Base-by-base conservation (phyloP, 805 yeast genomes). In the Pichia deserticola region DNA sequence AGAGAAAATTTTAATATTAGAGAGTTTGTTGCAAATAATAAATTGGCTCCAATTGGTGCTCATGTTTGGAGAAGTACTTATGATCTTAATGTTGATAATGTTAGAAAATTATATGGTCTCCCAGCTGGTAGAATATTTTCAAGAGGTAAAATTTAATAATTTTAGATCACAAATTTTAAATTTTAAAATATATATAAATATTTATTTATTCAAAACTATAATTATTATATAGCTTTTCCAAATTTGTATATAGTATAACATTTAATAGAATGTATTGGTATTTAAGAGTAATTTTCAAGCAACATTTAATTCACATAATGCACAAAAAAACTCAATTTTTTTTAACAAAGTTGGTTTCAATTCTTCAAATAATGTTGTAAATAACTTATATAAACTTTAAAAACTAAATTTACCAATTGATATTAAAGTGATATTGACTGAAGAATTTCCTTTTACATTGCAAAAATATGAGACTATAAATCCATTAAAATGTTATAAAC, bases 11-110 rank as follows among this genome's bases (percentile, higher is more conserved):
- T 92, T 62, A 79, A 88, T 59, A 82, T 92, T 54, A 79, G 98
- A 63, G 59, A 61, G 7, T 90, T 89, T 65, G 86, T 74, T 13
- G 72, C 67, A 4, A 54, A 66, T 4, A 63, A 86, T 65, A 63
- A 72, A 5, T 75, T 93, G 57, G 70, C 71, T n/a, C 80, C 97
- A 1, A 80, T 90, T 44, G 97, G 98, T 30, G 97, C 95, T 2
- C 95, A 89, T 64, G 75, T 88, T 42, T 92, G 95, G 92, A 82
- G 98, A 75, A 81, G 84, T 57, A 72, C 68, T 40, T 92, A 84
- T 81, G 98, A 93, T 67, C 71, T 86, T 58, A 78, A 83, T 58
- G 85, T 87, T 41, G 75, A 75, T 33, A 64, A 63, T 4, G 83
- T 90, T 30, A 81, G 98, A 66, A 77, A 74, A 54, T 66, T 75